These are phyloP conservation scores for Leishmania major DNA, from an alignment of 208 protist species.

Conservation along the genomic window DNA sequence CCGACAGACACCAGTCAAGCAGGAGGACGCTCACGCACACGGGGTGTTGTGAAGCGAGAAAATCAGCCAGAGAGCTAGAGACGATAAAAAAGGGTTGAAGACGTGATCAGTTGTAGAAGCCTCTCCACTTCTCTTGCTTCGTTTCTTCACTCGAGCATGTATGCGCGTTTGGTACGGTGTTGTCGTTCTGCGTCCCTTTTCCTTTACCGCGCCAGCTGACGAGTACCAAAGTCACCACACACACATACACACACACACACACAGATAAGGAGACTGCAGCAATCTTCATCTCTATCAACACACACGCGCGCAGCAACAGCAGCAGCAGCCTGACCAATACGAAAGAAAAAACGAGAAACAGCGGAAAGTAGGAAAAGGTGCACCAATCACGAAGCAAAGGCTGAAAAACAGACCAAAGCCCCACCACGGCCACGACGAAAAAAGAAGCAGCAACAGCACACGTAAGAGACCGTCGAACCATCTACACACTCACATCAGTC, in stretches of 20 bases:
- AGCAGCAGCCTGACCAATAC: background rate
- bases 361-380: background rate
- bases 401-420: background rate
- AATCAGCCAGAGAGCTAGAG: background rate
- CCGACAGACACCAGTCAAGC: background rate
- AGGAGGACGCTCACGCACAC: background rate
- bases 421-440: too few species aligned
- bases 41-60: background rate
- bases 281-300: background rate
- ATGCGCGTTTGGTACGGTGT: too few species aligned
- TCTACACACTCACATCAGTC: background rate
- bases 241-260: background rate
- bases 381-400: background rate
- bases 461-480: background rate
- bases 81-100: background rate
- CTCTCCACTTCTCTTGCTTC: background rate
- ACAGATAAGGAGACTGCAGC: background rate
- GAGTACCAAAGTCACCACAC: background rate
- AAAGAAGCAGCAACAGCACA: background rate
- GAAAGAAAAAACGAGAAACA: background rate
- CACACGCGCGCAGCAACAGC: background rate
- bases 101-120: background rate
- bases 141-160: background rate
- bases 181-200: background rate
- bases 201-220: background rate